Base-by-base conservation (phyloP, 805 yeast genomes). In the Candida wancherniae region DNA sequence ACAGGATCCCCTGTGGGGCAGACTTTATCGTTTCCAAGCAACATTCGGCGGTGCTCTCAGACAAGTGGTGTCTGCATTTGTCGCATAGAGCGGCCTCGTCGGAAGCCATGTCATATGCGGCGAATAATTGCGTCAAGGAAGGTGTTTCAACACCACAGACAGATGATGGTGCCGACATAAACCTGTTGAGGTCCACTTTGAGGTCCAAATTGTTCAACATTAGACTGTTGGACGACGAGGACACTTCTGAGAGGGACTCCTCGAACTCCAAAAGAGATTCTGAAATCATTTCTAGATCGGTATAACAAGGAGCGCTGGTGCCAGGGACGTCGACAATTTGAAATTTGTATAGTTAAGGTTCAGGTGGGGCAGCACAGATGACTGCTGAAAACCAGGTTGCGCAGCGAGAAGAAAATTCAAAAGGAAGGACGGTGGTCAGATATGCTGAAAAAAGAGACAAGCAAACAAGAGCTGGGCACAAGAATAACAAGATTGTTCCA, bases 261-360 rank as follows among this genome's bases (percentile, higher is more conserved):
- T 45, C 49, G 16, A 45, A 37, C 27, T 45, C 49, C 18, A 45
- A 27, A n/a, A 45, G 36, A 12, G 44, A 28, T 16, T 45, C 49
- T 14, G 40, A 24, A 28, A 44, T 34, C 49, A 45, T 45, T 5
- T 6, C 9, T 18, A 9, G 19, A 18, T 18, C 9, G 19, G 19
- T 6, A 9, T 18, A 9, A 7, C 19, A 9, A 18, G 9, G 19
- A 18, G 19, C n/a, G n/a, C n/a, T n/a, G n/a, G n/a, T n/a, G n/a
- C n/a, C n/a, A n/a, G n/a, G n/a, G n/a, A n/a, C n/a, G n/a, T n/a
- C n/a, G n/a, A n/a, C n/a, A n/a, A n/a, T n/a, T n/a, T n/a, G n/a
- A n/a, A n/a, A n/a, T n/a, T n/a, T n/a, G n/a, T n/a, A n/a, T n/a
- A n/a, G n/a, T n/a, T n/a, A n/a, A n/a, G n/a, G n/a, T n/a, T n/a